A percentile compares a stretch with the other conserved stretches of the same genome.
phyloP scores from a whole-genome alignment of 2,329 filamentous ascomycete species.

The Ophidiomyces ophidiicola region DNA sequence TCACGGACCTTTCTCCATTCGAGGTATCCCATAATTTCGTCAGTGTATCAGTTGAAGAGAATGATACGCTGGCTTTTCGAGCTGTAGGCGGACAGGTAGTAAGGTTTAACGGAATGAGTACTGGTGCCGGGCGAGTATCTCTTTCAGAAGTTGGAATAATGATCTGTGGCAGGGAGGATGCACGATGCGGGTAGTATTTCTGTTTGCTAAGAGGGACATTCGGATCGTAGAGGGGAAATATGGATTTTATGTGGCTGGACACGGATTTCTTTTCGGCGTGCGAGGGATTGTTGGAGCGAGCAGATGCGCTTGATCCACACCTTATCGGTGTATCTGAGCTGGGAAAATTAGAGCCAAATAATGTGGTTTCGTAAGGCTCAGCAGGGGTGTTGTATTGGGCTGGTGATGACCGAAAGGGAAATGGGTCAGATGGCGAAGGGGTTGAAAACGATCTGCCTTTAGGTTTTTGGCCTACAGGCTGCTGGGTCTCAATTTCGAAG shows the following conservation, averaged over 20 bases:
- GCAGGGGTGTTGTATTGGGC: no score
- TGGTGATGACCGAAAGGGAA: no score
- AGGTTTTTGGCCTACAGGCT: no score
- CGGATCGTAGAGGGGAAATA: constrained; percentile 36
- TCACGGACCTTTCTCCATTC: constrained; percentile 32
- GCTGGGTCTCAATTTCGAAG: neutral
- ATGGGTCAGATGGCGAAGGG: neutral
- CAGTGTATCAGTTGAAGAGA: constrained; percentile 31
- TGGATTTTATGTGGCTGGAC: constrained; percentile 31
- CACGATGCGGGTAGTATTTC: constrained; percentile 24
- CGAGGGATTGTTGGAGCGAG: neutral
- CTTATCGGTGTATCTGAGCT: neutral
- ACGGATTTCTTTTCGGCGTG: neutral
- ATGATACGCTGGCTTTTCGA: constrained; percentile 15
- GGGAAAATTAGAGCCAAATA: no score
- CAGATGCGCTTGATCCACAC: neutral
- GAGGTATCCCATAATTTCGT: constrained; percentile 35
- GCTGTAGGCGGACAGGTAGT: constrained; percentile 14
- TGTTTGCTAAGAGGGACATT: constrained; percentile 28
- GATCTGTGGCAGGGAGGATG: constrained; percentile 12
- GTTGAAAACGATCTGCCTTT: constrained; percentile 1
- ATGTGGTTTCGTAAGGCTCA: no score
- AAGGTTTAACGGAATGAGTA: constrained; percentile 31
- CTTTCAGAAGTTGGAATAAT: neutral
- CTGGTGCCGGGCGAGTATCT: constrained; percentile 21